Conservation (phyloP, 768 basidiomycete genomes). For the Trametes sanguinea region DNA sequence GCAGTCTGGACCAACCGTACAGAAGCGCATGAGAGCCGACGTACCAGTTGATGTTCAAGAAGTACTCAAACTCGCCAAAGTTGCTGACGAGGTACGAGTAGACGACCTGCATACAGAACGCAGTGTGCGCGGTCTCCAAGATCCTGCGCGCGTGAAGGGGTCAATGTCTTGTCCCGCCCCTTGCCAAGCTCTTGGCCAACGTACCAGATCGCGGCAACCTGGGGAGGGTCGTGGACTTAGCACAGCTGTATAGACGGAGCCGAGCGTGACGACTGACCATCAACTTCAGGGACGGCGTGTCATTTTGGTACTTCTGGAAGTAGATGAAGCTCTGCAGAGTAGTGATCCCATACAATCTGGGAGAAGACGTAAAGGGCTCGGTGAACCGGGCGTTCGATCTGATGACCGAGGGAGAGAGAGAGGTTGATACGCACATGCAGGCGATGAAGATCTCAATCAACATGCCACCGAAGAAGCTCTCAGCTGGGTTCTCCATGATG, state of each 20-base stretch:
- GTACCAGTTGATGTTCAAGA: slow-evolving; percentile 10
- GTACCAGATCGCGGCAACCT: slow-evolving; percentile 13
- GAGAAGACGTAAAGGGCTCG: background rate
- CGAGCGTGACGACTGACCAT: background rate
- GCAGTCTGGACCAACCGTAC: background rate
- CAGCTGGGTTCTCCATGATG: slow-evolving; percentile 15
- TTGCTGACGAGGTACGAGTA: slow-evolving; percentile 16
- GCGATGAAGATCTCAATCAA: slow-evolving; percentile 18
- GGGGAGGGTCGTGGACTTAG: background rate
- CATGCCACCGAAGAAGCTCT: slow-evolving; percentile 16
- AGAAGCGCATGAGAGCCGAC: background rate
- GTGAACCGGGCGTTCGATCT: background rate
- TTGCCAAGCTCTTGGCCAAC: background rate
- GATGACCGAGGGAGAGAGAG: background rate
- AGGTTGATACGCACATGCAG: slow-evolving; percentile 6
- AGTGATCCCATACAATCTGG: slow-evolving; percentile 14
- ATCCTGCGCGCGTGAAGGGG: background rate
- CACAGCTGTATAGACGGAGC: background rate
- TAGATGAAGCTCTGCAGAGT: slow-evolving; percentile 17
- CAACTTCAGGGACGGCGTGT: slow-evolving; percentile 1
- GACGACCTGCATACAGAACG: slow-evolving; percentile 19
- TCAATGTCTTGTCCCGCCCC: background rate
- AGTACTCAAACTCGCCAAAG: slow-evolving; percentile 9
- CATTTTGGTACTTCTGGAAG: slow-evolving; percentile 15
- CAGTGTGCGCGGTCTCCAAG: slow-evolving; percentile 17